phyloP scores from a whole-genome alignment of 306 rosid genomes.

The Alnus glutinosa region DNA sequence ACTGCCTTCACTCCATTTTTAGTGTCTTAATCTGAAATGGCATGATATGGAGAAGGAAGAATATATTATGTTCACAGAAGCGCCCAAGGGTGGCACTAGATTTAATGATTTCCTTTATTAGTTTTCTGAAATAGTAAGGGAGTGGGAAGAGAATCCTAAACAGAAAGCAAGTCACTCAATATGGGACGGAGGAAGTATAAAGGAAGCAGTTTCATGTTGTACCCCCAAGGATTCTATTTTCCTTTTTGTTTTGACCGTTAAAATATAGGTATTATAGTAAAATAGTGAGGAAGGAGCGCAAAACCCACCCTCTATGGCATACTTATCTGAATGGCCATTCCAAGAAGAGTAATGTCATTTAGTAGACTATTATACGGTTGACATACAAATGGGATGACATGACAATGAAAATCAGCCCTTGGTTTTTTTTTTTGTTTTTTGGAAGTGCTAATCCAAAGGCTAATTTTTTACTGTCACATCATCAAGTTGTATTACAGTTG shows the following conservation, averaged over 20 bases:
- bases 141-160: not conserved
- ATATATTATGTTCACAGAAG: not conserved
- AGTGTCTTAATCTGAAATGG: not conserved
- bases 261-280: not conserved
- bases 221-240: not conserved
- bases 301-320: not conserved
- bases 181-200: not conserved
- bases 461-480: too few species aligned
- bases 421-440: too few species aligned
- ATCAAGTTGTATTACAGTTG: too few species aligned
- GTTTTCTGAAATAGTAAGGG: not conserved
- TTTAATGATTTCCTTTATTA: not conserved
- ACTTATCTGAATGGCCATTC: not conserved
- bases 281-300: not conserved
- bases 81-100: not conserved
- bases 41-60: not conserved
- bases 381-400: too few species aligned
- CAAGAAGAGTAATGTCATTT: too few species aligned
- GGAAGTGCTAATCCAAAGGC: too few species aligned
- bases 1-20: not conserved
- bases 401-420: too few species aligned
- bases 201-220: not conserved
- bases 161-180: not conserved
- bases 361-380: too few species aligned
- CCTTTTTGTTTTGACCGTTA: not conserved